Conservation (phyloP, 495 filamentous ascomycete species). For the Penicillium lividum region DNA sequence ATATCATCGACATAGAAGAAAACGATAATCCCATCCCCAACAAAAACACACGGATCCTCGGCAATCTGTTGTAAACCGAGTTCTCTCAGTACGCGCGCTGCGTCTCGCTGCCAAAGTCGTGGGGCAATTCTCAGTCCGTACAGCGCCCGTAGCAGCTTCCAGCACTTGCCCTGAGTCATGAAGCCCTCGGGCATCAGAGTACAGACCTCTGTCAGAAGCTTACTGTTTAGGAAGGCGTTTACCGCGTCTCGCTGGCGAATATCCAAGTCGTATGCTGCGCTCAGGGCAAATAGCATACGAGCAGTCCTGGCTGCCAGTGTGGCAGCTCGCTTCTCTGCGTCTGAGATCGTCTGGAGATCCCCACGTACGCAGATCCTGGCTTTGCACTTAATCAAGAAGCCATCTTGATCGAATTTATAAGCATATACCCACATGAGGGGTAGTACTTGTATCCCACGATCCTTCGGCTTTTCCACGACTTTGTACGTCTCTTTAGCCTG, state of each 20-base stretch:
- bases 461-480: too few relatives aligned
- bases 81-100: slow-evolving; percentile 13
- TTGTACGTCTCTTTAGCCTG: too few relatives aligned
- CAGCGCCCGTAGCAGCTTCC: slow-evolving; percentile 15
- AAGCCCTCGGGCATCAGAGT: slow-evolving; percentile 9
- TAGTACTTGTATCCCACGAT: too few relatives aligned
- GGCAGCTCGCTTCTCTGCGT: too few relatives aligned
- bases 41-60: too few relatives aligned
- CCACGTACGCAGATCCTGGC: too few relatives aligned
- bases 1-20: too few relatives aligned
- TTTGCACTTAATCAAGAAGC: too few relatives aligned
- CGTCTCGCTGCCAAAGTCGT: slow-evolving; percentile 25
- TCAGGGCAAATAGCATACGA: slow-evolving; percentile 12
- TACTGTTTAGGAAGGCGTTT: slow-evolving; percentile 16
- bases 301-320: too few relatives aligned
- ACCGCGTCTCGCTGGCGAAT: slow-evolving; percentile 8
- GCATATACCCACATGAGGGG: too few relatives aligned
- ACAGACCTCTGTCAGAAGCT: slow-evolving; percentile 6
- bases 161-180: not conserved
- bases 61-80: slow-evolving; percentile 20
- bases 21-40: slow-evolving; percentile 10
- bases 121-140: slow-evolving; percentile 29
- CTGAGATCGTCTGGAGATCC: too few relatives aligned
- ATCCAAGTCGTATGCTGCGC: slow-evolving; percentile 13
- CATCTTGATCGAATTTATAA: slow-evolving; percentile 20